Evolutionary conservation across 257 asterid species (phyloP).

Genomic region (Jaltomata sinuosa): DNA sequence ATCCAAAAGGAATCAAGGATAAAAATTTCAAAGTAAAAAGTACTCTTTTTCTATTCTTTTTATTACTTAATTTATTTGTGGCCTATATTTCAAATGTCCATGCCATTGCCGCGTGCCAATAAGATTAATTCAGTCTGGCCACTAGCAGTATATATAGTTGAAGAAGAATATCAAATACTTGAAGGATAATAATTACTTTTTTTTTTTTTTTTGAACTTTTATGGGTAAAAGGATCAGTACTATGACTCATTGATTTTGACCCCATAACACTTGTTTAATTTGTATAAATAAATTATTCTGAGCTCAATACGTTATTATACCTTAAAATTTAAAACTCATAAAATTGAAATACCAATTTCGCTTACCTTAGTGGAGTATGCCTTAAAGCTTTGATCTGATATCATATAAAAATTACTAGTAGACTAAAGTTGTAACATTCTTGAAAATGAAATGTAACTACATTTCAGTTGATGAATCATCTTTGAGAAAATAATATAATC

Average conservation of each 20-base stretch:
- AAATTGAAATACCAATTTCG: not conserved
- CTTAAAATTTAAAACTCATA: not conserved
- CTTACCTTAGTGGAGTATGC: not conserved
- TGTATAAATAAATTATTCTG: not conserved
- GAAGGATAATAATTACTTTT: not conserved
- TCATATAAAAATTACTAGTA: not conserved
- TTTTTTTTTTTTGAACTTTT: not conserved
- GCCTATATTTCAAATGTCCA: not conserved
- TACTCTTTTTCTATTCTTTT: not conserved
- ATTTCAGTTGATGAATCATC: not conserved
- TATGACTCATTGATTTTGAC: not conserved
- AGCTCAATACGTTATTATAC: not conserved
- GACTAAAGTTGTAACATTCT: not conserved
- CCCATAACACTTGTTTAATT: not conserved
- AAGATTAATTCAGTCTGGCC: not conserved
- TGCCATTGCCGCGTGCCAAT: not conserved
- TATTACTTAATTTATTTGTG: not conserved
- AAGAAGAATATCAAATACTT: not conserved
- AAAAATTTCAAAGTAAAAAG: not conserved
- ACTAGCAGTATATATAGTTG: not conserved
- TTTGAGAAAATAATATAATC: not conserved
- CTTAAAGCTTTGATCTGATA: not conserved
- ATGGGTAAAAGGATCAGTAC: not conserved
- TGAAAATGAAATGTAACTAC: not conserved
- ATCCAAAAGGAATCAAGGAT: not conserved